Evolutionary conservation across 208 protist genomes (phyloP).

Genomic region (Crithidia expoeki): DNA sequence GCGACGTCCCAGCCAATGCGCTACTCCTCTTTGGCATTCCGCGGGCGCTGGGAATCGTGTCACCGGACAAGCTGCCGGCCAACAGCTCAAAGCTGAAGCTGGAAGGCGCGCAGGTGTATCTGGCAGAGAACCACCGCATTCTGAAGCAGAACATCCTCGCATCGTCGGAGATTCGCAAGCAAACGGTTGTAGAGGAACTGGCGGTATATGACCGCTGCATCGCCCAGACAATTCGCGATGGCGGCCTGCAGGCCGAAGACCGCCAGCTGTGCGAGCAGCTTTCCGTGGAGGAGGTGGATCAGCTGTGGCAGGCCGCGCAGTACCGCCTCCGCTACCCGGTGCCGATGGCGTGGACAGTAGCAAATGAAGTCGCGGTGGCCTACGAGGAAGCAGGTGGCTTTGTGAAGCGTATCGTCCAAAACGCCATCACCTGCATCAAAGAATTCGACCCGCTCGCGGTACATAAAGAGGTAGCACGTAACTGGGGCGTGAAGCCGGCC

Average conservation of each 20-base stretch:
- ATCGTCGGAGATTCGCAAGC: conserved; percentile 66
- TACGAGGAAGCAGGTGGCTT: conserved; percentile 76
- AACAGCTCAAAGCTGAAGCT: conserved; percentile 87
- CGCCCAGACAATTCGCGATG: conserved; percentile 28
- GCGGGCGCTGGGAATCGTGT: conserved; percentile 48
- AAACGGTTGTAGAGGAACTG: conserved; percentile 77
- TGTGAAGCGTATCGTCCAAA: conserved; percentile 76
- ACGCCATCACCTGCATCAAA: conserved; percentile 56
- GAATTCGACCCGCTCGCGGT: conserved; percentile 54
- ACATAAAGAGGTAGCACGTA: conserved; percentile 74
- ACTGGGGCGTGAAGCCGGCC: conserved; percentile 83
- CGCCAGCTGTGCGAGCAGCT: conserved; percentile 62
- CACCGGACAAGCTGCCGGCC: conserved; percentile 69
- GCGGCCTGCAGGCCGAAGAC: conserved; percentile 47
- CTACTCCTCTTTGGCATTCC: conserved; percentile 63
- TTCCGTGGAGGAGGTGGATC: conserved; percentile 68
- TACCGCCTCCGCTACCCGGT: conserved; percentile 46
- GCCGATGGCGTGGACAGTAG: conserved; percentile 65
- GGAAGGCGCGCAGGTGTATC: conserved; percentile 45
- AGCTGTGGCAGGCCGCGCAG: conserved; percentile 72
- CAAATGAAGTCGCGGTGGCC: conserved; percentile 38
- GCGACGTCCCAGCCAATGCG: conserved; percentile 52
- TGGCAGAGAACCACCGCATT: conserved; percentile 61
- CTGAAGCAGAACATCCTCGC: conserved; percentile 65
- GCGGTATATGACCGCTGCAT: conserved; percentile 62